These are phyloP conservation scores for Pistacia integerrima DNA, from an alignment of 345 rosid species.

Conservation along the genomic window DNA sequence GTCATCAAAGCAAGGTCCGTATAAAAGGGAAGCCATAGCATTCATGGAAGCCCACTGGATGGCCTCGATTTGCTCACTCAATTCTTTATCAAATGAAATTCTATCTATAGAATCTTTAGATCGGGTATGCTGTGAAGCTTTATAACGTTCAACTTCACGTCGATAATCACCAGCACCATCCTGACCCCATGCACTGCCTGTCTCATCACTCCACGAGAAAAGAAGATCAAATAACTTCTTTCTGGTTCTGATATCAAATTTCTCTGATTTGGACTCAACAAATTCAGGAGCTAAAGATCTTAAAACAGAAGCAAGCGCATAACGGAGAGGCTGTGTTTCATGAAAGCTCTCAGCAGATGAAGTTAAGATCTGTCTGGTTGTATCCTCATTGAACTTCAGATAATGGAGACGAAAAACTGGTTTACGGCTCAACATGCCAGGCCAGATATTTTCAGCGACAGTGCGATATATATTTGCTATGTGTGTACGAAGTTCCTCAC, in stretches of 20 bases:
- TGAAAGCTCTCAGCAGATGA: constrained; percentile 79
- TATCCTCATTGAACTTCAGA: constrained; percentile 88
- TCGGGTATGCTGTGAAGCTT: constrained; percentile 84
- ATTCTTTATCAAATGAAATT: constrained; percentile 90
- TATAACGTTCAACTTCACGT: constrained; percentile 97
- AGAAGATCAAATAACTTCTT: constrained; percentile 90
- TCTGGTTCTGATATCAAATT: constrained; percentile 84
- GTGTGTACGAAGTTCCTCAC: constrained; percentile 89
- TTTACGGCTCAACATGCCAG: constrained; percentile 84
- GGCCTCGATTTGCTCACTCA: constrained; percentile 89
- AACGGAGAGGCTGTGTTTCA: constrained; percentile 90
- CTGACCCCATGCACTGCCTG: constrained; percentile 84
- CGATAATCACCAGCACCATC: constrained; percentile 85
- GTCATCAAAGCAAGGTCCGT: constrained; percentile 98
- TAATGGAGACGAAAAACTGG: constrained; percentile 88
- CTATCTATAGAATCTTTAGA: constrained; percentile 95
- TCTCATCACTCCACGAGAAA: constrained; percentile 90
- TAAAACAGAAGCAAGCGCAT: constrained; percentile 87
- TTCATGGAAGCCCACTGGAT: constrained; percentile 97
- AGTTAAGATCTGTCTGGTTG: constrained; percentile 59
- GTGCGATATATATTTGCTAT: constrained; percentile 88
- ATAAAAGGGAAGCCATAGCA: constrained; percentile 95
- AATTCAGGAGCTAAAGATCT: constrained; percentile 93
- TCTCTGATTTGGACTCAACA: constrained; percentile 90
- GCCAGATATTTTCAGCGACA: constrained; percentile 97